Percentiles rank a stretch among this genome's conserved stretches.
Conservation (phyloP, 1,139 yeast species). For the Lodderomyces elongisporus region DNA sequence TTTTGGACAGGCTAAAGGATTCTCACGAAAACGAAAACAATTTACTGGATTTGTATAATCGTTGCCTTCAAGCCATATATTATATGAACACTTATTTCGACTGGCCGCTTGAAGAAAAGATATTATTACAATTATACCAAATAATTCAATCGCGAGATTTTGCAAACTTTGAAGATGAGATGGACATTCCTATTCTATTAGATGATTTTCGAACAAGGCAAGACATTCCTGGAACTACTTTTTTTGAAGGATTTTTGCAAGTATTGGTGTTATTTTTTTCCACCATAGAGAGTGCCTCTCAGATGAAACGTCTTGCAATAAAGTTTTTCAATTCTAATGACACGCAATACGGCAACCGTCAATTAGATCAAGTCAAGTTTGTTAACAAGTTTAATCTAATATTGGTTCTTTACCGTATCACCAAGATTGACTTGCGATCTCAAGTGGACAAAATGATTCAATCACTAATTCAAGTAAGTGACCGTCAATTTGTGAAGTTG, state of each 20-base stretch:
- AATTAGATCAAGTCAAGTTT: slow-evolving; percentile 28
- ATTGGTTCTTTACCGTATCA: slow-evolving; percentile 29
- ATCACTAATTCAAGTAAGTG: slow-evolving; percentile 21
- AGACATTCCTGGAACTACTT: slow-evolving; percentile 31
- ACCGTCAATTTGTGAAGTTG: slow-evolving; percentile 21
- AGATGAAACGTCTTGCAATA: slow-evolving; percentile 30
- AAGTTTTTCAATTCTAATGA: slow-evolving; percentile 38
- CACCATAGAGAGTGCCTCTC: slow-evolving; percentile 21
- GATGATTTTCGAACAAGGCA: slow-evolving; percentile 23
- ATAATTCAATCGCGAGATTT: slow-evolving; percentile 31
- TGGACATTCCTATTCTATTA: slow-evolving; percentile 21
- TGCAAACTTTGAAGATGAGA: slow-evolving; percentile 36
- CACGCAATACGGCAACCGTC: slow-evolving; percentile 24
- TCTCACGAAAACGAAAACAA: slow-evolving; percentile 4
- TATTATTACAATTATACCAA: slow-evolving; percentile 27
- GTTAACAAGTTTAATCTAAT: slow-evolving; percentile 36
- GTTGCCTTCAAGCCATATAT: slow-evolving; percentile 29
- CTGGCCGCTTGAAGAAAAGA: slow-evolving; percentile 38
- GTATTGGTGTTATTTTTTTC: slow-evolving; percentile 33
- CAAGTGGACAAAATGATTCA: slow-evolving; percentile 26
- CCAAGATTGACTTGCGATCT: slow-evolving; percentile 29
- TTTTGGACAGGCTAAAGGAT: slow-evolving; percentile 6
- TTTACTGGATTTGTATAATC: slow-evolving; percentile 16
- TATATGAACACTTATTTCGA: slow-evolving; percentile 21
- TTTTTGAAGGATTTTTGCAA: slow-evolving; percentile 37